These are phyloP conservation scores for Penicillium paneum DNA, from an alignment of 2,329 filamentous ascomycete species.

Conservation along the genomic window DNA sequence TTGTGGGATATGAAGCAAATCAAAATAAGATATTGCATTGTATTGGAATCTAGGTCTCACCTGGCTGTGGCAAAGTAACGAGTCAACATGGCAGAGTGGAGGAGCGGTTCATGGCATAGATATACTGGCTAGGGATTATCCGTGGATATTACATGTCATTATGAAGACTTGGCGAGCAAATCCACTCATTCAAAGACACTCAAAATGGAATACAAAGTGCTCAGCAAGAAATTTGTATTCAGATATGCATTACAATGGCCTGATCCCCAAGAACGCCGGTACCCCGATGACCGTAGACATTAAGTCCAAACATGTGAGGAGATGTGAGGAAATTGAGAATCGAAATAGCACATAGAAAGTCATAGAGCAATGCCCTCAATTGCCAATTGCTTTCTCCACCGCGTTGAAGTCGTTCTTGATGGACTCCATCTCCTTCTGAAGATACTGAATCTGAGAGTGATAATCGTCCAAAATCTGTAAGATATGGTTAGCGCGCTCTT, in stretches of 20 bases:
- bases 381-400: constrained; percentile 45
- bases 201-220: neutral
- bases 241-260: constrained; percentile 24
- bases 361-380: constrained; percentile 12
- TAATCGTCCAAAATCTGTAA: constrained; percentile 51
- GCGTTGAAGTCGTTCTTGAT: constrained; percentile 59
- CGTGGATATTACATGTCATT: neutral
- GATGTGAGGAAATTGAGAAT: constrained; percentile 9
- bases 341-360: constrained; percentile 7
- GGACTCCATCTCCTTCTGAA: constrained; percentile 59
- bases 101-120: too few species aligned
- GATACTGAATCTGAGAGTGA: constrained; percentile 52
- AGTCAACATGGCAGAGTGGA: neutral
- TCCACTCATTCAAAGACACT: neutral
- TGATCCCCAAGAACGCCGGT: constrained; percentile 22
- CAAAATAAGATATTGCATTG: constrained; percentile 15
- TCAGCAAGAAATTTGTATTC: constrained; percentile 17
- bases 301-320: constrained; percentile 13
- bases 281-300: constrained; percentile 23
- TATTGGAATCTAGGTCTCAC: neutral
- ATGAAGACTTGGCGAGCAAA: neutral
- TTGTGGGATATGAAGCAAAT: constrained; percentile 21
- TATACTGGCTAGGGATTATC: too few species aligned
- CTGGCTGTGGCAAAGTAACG: neutral
- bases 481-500: constrained; percentile 11